These are phyloP conservation scores for Dittrichia graveolens DNA, from an alignment of 129 eudicot genomes.

Conservation along the genomic window DNA sequence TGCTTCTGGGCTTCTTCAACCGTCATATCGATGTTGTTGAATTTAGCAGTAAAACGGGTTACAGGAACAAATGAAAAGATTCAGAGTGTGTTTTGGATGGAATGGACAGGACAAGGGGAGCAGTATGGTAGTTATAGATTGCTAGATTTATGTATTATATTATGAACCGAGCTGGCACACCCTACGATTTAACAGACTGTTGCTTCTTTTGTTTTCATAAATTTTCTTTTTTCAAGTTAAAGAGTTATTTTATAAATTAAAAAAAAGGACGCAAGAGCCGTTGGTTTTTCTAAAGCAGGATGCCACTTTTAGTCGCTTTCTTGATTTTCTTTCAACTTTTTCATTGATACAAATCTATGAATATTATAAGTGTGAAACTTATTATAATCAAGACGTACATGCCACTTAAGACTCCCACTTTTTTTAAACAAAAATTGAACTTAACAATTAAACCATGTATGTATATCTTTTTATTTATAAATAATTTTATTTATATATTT, in stretches of 20 bases:
- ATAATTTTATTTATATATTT: not conserved
- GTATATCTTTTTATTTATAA: not conserved
- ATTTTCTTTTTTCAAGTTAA: constrained; percentile 28
- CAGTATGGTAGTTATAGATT: constrained; percentile 34
- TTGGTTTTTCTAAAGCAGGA: constrained; percentile 27
- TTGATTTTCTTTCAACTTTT: not conserved
- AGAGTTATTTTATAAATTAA: constrained; percentile 19
- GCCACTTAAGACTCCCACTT: not conserved
- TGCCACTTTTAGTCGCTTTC: constrained; percentile 29
- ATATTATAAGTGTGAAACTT: not conserved
- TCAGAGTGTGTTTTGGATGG: constrained; percentile 22
- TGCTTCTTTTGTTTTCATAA: constrained; percentile 25
- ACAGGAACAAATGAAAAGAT: constrained; percentile 25
- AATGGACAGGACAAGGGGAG: constrained; percentile 28
- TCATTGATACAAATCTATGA: not conserved
- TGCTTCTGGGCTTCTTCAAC: constrained; percentile 58
- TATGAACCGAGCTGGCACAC: constrained; percentile 29
- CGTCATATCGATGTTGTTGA: constrained; percentile 48
- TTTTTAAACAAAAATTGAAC: not conserved
- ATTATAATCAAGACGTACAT: not conserved
- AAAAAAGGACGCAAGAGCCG: constrained; percentile 22
- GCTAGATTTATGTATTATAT: constrained; percentile 26
- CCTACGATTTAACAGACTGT: constrained; percentile 34
- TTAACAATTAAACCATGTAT: not conserved
- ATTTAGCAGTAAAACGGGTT: constrained; percentile 3